These are phyloP conservation scores for Wickerhamia fluorescens DNA, from an alignment of 805 yeast species.

Conservation along the genomic window DNA sequence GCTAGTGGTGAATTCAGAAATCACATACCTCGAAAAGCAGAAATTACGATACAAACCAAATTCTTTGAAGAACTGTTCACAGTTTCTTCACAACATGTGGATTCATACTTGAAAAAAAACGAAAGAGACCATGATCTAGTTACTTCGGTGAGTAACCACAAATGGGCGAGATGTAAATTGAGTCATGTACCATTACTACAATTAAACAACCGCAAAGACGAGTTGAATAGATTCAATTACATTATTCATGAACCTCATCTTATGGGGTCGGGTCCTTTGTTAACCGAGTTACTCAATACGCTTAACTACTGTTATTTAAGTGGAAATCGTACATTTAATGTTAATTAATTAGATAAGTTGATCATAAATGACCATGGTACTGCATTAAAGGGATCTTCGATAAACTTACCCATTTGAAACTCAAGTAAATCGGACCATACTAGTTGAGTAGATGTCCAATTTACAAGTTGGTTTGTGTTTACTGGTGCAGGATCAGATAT, in stretches of 20 bases:
- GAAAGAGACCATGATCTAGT: conserved; percentile 8
- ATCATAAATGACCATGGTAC: conserved; percentile 16
- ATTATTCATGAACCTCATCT: conserved; percentile 7
- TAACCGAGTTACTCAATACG: conserved; percentile 11
- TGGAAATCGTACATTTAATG: conserved; percentile 27
- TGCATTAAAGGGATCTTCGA: conserved; percentile 18
- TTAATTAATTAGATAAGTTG: conserved; percentile 1
- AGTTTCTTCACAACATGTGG: conserved; percentile 9
- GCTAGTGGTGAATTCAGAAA: background rate
- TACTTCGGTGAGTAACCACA: conserved; percentile 25
- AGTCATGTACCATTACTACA: conserved; percentile 32
- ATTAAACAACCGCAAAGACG: conserved; percentile 26
- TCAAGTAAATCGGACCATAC: conserved; percentile 22
- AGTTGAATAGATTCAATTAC: conserved; percentile 24
- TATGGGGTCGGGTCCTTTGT: conserved; percentile 7
- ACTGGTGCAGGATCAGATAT: conserved; percentile 41
- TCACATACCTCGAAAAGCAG: conserved; percentile 11
- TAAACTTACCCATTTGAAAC: conserved; percentile 16
- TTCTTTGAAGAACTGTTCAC: conserved; percentile 28
- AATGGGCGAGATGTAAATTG: conserved; percentile 31
- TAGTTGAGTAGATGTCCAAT: conserved; percentile 27
- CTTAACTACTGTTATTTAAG: conserved; percentile 29
- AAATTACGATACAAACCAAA: conserved; percentile 21
- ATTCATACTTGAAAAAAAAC: conserved; percentile 3
- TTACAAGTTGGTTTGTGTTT: conserved; percentile 14